Evolutionary conservation across 1,139 yeast species (phyloP).

Genomic region (Sugiyamaella neomexicana): DNA sequence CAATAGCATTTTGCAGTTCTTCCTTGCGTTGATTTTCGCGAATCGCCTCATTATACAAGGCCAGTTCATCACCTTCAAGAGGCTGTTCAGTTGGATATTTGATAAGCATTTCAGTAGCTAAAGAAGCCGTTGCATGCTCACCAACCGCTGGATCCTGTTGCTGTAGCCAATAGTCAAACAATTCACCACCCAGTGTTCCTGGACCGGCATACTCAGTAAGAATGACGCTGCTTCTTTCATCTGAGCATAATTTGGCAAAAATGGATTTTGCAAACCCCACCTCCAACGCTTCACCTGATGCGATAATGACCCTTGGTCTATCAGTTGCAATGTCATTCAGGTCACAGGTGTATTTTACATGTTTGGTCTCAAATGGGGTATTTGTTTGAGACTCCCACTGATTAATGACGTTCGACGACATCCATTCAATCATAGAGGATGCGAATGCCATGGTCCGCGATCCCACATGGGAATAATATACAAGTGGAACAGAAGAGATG

Average conservation of each 20-base stretch:
- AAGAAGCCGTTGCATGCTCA: constrained; percentile 21
- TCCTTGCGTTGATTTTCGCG: constrained; percentile 47
- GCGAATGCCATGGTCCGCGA: constrained; percentile 80
- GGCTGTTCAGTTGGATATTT: constrained; percentile 32
- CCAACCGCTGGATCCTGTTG: constrained; percentile 16
- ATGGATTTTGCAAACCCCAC: constrained; percentile 64
- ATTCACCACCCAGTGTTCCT: constrained; percentile 45
- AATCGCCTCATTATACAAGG: constrained; percentile 34
- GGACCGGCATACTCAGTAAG: constrained; percentile 62
- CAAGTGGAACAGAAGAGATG: constrained; percentile 55
- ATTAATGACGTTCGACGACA: constrained; percentile 75
- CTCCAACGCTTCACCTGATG: constrained; percentile 69
- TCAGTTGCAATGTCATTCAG: constrained; percentile 58
- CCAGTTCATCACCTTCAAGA: constrained; percentile 42
- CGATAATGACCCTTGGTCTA: constrained; percentile 79
- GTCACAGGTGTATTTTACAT: constrained; percentile 54
- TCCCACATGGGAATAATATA: constrained; percentile 75
- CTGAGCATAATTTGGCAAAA: constrained; percentile 59
- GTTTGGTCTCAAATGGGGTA: constrained; percentile 64
- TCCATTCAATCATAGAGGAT: constrained; percentile 91
- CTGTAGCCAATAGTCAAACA: constrained; percentile 61
- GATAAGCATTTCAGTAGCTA: constrained; percentile 31
- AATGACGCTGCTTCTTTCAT: constrained; percentile 66
- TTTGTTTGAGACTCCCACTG: constrained; percentile 76
- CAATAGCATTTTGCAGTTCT: constrained; percentile 55